Evolutionary conservation across 2,329 filamentous ascomycete genomes (phyloP).

Genomic region (Talaromyces sp.): DNA sequence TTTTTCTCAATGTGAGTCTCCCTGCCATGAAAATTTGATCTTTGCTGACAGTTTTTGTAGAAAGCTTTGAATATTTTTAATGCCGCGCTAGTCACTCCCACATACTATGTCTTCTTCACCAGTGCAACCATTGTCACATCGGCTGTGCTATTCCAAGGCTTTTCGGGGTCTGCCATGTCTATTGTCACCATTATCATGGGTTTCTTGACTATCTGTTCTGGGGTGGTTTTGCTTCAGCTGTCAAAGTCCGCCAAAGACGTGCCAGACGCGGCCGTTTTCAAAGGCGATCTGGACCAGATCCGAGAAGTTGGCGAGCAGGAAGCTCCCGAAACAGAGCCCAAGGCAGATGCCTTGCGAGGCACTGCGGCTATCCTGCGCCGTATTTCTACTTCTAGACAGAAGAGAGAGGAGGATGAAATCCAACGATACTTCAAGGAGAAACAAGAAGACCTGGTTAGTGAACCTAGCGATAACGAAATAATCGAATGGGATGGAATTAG

Average conservation of each 20-base stretch:
- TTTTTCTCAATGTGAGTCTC: slow-evolving; percentile 85
- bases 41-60: slow-evolving; percentile 42
- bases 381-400: slow-evolving; percentile 68
- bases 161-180: slow-evolving; percentile 75
- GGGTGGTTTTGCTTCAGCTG: slow-evolving; percentile 88
- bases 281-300: slow-evolving; percentile 88
- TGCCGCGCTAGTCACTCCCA: slow-evolving; percentile 91
- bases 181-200: slow-evolving; percentile 90
- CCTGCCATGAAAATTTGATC: not conserved
- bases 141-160: slow-evolving; percentile 84
- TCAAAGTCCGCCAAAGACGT: slow-evolving; percentile 98
- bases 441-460: slow-evolving; percentile 62
- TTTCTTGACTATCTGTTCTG: slow-evolving; percentile 88
- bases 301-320: slow-evolving; percentile 92
- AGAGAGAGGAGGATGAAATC: slow-evolving; percentile 74
- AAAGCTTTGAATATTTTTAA: slow-evolving; percentile 99
- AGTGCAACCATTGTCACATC: slow-evolving; percentile 93
- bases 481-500: slow-evolving; percentile 92
- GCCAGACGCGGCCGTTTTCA: slow-evolving; percentile 86
- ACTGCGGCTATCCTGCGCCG: slow-evolving; percentile 81
- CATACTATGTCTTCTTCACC: slow-evolving; percentile 98
- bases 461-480: slow-evolving; percentile 71
- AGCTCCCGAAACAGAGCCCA: slow-evolving; percentile 92
- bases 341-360: slow-evolving; percentile 92
- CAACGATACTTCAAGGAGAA: slow-evolving; percentile 76